phyloP scores from a whole-genome alignment of 2,329 filamentous ascomycete genomes.

The Aspergillus alliaceus region DNA sequence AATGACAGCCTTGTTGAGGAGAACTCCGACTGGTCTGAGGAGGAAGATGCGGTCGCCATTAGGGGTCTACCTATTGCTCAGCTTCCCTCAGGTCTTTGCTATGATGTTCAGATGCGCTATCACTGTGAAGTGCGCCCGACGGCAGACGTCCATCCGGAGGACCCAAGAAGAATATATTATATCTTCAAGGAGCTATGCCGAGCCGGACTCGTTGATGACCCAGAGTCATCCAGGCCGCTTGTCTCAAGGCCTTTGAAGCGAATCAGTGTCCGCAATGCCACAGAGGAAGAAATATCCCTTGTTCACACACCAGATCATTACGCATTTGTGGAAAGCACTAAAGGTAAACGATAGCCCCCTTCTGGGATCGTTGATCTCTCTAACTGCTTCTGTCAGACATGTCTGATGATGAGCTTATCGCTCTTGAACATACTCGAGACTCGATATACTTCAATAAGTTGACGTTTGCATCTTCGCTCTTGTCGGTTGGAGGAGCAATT shows the following conservation, averaged over 20 bases:
- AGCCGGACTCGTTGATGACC: conserved; percentile 71
- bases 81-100: conserved; percentile 75
- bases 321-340: conserved; percentile 68
- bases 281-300: conserved; percentile 73
- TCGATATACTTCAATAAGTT: conserved; percentile 82
- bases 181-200: conserved; percentile 89
- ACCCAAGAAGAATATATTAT: conserved; percentile 85
- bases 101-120: conserved; percentile 93
- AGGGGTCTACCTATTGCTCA: conserved; percentile 46
- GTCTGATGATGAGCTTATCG: conserved; percentile 62
- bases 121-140: conserved; percentile 77
- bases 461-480: conserved; percentile 75
- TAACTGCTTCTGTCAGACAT: conserved; percentile 40
- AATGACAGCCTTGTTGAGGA: conserved; percentile 38
- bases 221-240: conserved; percentile 52
- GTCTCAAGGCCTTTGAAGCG: conserved; percentile 59
- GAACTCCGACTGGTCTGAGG: conserved; percentile 44
- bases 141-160: conserved; percentile 83
- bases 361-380: background rate
- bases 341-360: conserved; percentile 33
- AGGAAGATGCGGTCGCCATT: conserved; percentile 35
- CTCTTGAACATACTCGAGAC: conserved; percentile 67
- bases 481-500: conserved; percentile 90
- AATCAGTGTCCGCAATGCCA: conserved; percentile 77
- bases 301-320: conserved; percentile 79